Percentiles rank a stretch among this genome's conserved stretches.
Conservation (phyloP, 192 early-diverging fungal genomes). For the Backusella tuberculispora region DNA sequence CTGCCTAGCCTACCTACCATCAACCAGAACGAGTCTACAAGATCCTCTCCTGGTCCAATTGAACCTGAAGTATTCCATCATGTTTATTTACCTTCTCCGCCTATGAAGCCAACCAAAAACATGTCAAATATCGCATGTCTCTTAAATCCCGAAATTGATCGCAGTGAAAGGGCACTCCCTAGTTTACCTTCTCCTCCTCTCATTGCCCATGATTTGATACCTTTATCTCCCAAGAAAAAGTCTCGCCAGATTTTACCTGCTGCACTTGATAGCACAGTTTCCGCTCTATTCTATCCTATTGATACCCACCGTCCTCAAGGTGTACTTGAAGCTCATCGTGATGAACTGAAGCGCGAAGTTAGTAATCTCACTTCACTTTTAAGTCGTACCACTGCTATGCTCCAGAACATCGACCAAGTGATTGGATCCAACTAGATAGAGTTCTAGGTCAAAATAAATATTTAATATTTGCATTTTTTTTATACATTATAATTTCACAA, state of each 20-base stretch:
- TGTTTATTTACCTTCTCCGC: conserved; percentile 28
- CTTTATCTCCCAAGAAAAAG: conserved; percentile 13
- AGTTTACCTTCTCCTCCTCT: conserved; percentile 36
- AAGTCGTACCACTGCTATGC: conserved; percentile 54
- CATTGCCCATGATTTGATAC: conserved; percentile 36
- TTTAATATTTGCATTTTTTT: neutral
- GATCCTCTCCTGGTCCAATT: conserved; percentile 12
- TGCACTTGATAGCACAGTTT: neutral
- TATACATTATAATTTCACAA: neutral
- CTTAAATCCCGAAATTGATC: conserved; percentile 31
- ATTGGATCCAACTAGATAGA: conserved; percentile 29
- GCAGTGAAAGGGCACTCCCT: neutral
- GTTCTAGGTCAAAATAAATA: neutral
- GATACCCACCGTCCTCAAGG: conserved; percentile 34
- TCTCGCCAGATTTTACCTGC: neutral
- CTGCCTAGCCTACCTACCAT: neutral
- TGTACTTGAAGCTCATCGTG: conserved; percentile 55
- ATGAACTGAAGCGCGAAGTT: conserved; percentile 60
- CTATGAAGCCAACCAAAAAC: conserved; percentile 22
- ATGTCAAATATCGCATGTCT: conserved; percentile 26
- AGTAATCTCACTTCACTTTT: conserved; percentile 53
- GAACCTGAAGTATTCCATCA: conserved; percentile 30
- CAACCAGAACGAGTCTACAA: no score
- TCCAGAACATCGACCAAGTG: conserved; percentile 56
- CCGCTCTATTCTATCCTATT: neutral